phyloP scores from a whole-genome alignment of 78 protist genomes.

The Bigelowiella natans region DNA sequence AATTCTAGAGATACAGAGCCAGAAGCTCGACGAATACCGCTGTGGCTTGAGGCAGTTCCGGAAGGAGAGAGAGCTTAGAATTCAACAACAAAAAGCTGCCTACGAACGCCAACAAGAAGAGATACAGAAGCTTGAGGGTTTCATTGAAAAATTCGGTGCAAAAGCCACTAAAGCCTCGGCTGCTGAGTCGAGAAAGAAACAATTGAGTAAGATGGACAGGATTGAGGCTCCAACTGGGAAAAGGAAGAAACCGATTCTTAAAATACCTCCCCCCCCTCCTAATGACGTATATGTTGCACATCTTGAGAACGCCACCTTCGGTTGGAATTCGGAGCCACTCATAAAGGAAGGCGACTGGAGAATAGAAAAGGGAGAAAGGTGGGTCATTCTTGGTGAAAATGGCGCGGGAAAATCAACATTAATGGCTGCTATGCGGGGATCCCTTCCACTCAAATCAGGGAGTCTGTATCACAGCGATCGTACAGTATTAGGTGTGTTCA shows the following conservation, averaged over 20 bases:
- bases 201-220: neutral
- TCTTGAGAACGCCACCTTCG: too few relatives aligned
- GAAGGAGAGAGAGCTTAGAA: too few relatives aligned
- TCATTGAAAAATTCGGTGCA: neutral
- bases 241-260: too few relatives aligned
- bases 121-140: too few relatives aligned
- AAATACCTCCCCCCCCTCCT: too few relatives aligned
- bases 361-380: neutral
- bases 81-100: too few relatives aligned
- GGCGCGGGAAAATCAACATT: neutral
- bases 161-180: constrained; percentile 1
- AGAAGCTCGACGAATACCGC: neutral
- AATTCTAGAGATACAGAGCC: neutral
- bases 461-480: neutral
- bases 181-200: neutral
- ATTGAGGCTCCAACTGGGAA: too few relatives aligned
- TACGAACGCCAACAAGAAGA: too few relatives aligned
- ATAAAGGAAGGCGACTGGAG: neutral
- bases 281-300: too few relatives aligned
- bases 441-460: neutral
- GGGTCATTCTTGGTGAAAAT: neutral
- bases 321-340: too few relatives aligned
- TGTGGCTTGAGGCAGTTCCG: too few relatives aligned
- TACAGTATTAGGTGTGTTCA: neutral
- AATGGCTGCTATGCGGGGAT: neutral